Conservation (phyloP, 1,139 yeast genomes). For the Yamadazyma friedrichii region DNA sequence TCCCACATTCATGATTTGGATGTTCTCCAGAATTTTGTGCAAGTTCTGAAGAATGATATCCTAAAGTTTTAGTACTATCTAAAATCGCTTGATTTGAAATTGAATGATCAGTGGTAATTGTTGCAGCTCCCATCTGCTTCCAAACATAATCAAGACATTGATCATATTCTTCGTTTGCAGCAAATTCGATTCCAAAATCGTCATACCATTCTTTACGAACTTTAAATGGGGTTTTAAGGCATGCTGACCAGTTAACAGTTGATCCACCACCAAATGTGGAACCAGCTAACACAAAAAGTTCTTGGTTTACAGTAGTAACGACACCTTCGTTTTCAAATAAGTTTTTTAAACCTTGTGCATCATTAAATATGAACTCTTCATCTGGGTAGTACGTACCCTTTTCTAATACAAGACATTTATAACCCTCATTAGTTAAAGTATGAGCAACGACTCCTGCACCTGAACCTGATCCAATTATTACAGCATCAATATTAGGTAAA, state of each 20-base stretch:
- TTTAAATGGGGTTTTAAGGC: slow-evolving; percentile 51
- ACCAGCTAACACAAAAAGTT: slow-evolving; percentile 48
- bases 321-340: slow-evolving; percentile 46
- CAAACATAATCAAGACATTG: slow-evolving; percentile 49
- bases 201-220: slow-evolving; percentile 58
- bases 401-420: slow-evolving; percentile 48
- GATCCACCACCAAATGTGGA: slow-evolving; percentile 62
- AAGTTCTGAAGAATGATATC: slow-evolving; percentile 40
- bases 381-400: slow-evolving; percentile 49
- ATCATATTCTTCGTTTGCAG: slow-evolving; percentile 43
- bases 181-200: slow-evolving; percentile 49
- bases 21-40: slow-evolving; percentile 55
- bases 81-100: slow-evolving; percentile 45
- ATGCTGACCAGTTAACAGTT: slow-evolving; percentile 64
- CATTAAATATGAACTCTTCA: slow-evolving; percentile 38
- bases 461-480: slow-evolving; percentile 57
- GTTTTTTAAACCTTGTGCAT: slow-evolving; percentile 32
- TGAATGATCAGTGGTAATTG: slow-evolving; percentile 40
- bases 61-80: slow-evolving; percentile 49
- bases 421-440: slow-evolving; percentile 46
- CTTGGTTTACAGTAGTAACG: slow-evolving; percentile 33
- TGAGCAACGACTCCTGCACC: slow-evolving; percentile 61
- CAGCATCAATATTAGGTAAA: slow-evolving; percentile 41
- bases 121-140: slow-evolving; percentile 51
- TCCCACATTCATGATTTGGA: slow-evolving; percentile 47